Evolutionary conservation across 108 stramenopile species (phyloP).

Genomic region (Cyclostephanos tholiformis): DNA sequence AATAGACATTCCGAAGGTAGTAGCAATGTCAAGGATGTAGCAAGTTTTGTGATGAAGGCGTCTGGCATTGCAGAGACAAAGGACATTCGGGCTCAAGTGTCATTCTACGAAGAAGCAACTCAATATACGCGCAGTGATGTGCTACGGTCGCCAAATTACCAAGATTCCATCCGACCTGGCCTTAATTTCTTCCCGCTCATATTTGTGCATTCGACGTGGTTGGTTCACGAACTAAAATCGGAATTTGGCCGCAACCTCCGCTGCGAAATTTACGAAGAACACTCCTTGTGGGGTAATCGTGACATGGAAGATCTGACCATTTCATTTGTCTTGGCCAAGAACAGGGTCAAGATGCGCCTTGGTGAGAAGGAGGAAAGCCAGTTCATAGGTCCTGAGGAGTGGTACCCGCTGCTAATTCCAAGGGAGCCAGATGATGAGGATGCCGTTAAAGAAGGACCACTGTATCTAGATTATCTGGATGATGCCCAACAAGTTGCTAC

Average conservation of each 20-base stretch:
- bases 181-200: constrained; percentile 54
- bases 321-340: constrained; percentile 54
- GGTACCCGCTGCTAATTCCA: constrained; percentile 49
- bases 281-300: constrained; percentile 63
- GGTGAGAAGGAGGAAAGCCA: constrained; percentile 37
- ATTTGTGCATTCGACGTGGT: constrained; percentile 46
- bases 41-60: constrained; percentile 45
- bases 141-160: constrained; percentile 44
- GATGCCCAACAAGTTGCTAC: constrained; percentile 34
- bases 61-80: constrained; percentile 39
- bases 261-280: constrained; percentile 83
- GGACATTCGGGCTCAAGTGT: constrained; percentile 46
- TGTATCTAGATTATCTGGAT: constrained; percentile 43
- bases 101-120: constrained; percentile 53
- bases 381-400: constrained; percentile 43
- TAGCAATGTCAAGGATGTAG: constrained; percentile 36
- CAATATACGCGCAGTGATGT: constrained; percentile 36
- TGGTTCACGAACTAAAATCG: constrained; percentile 61
- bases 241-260: constrained; percentile 56
- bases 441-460: constrained; percentile 32
- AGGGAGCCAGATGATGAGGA: constrained; percentile 26
- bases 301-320: constrained; percentile 72
- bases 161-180: constrained; percentile 36
- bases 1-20: constrained; percentile 20
- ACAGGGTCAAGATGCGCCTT: constrained; percentile 40